Evolutionary conservation across 352 stramenopile genomes (phyloP).

Genomic region (Phytophthora citrophthora): DNA sequence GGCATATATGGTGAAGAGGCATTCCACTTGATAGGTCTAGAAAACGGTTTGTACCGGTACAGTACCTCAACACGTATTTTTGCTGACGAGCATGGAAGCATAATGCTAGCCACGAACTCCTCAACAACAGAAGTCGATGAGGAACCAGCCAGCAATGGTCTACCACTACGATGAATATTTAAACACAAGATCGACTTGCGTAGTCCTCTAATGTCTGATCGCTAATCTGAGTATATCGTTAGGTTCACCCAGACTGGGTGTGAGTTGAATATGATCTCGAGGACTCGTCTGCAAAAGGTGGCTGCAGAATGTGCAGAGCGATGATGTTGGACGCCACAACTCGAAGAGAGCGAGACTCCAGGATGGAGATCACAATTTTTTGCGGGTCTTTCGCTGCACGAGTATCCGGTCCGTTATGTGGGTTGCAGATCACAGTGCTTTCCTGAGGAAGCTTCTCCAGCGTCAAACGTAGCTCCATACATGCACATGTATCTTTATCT

Average conservation of each 20-base stretch:
- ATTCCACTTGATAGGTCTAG: no score
- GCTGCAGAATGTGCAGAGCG: no score
- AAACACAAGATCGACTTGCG: not conserved
- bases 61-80: no score
- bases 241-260: not conserved
- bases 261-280: not conserved
- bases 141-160: not conserved
- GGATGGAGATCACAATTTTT: constrained; percentile 16
- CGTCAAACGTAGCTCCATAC: constrained; percentile 10
- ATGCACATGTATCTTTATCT: not conserved
- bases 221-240: not conserved
- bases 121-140: not conserved
- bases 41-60: no score
- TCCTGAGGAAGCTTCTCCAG: constrained; percentile 22
- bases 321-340: not conserved
- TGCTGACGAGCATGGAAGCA: not conserved
- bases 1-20: no score
- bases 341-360: constrained; percentile 6
- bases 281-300: not conserved
- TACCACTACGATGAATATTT: not conserved
- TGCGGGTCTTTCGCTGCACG: constrained; percentile 29
- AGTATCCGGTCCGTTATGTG: constrained; percentile 29
- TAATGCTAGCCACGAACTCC: not conserved
- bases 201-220: not conserved
- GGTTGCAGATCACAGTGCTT: constrained; percentile 27